Percentiles rank a stretch among this genome's conserved stretches.
Conservation (phyloP, 805 yeast species). For the Hanseniaspora pseudoguilliermondii region DNA sequence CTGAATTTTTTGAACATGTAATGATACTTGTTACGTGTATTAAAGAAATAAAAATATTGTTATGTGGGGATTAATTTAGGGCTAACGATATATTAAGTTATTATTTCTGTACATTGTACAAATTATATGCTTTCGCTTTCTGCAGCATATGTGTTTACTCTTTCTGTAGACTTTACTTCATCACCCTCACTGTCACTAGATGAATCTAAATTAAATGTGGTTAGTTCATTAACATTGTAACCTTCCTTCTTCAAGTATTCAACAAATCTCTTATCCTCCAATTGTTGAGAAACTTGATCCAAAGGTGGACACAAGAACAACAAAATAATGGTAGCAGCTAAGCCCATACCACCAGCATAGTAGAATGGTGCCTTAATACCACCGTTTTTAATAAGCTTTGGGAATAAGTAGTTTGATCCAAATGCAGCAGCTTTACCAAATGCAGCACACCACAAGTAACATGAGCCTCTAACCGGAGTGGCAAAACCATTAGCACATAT, state of each 20-base stretch:
- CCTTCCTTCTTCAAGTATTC: slow-evolving; percentile 56
- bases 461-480: slow-evolving; percentile 79
- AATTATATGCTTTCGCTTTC: not conserved
- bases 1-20: no score
- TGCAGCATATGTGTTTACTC: not conserved
- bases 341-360: slow-evolving; percentile 9
- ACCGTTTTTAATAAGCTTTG: slow-evolving; percentile 48
- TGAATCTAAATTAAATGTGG: not conserved
- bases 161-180: not conserved
- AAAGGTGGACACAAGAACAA: slow-evolving; percentile 60
- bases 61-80: not conserved
- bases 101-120: no score
- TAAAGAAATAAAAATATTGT: no score
- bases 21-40: no score
- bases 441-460: slow-evolving; percentile 86
- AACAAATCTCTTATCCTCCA: slow-evolving; percentile 63
- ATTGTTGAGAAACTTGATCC: slow-evolving; percentile 68
- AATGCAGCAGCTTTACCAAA: slow-evolving; percentile 87
- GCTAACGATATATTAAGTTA: not conserved
- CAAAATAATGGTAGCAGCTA: slow-evolving; percentile 37
- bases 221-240: slow-evolving; percentile 38
- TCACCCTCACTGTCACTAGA: slow-evolving; percentile 1
- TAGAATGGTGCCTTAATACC: slow-evolving; percentile 46
- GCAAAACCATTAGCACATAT: slow-evolving; percentile 79
- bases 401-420: slow-evolving; percentile 80